Evolutionary conservation across 805 yeast genomes (phyloP).

Genomic region (Aciculoconidium aculeatum): DNA sequence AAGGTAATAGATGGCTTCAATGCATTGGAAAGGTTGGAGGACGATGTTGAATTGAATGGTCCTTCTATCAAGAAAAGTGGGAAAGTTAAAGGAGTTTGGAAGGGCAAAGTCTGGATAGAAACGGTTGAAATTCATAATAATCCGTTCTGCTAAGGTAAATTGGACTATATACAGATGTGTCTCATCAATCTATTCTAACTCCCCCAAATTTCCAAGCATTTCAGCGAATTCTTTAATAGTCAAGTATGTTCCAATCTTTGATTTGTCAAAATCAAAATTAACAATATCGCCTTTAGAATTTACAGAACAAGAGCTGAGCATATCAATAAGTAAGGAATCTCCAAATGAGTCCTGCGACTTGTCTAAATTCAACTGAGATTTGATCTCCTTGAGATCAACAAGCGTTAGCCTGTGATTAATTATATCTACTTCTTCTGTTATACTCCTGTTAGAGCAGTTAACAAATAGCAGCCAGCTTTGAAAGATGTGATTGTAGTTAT

Average conservation of each 20-base stretch:
- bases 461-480: slow-evolving; percentile 32
- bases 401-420: slow-evolving; percentile 17
- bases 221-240: slow-evolving; percentile 37
- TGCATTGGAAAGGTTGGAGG: slow-evolving; percentile 12
- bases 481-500: slow-evolving; percentile 21
- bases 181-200: slow-evolving; percentile 15
- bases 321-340: slow-evolving; percentile 34
- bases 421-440: slow-evolving; percentile 3
- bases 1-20: slow-evolving; percentile 14
- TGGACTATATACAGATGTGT: slow-evolving; percentile 2
- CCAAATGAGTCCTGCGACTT: slow-evolving; percentile 14
- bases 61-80: slow-evolving; percentile 11
- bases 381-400: slow-evolving; percentile 26
- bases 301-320: slow-evolving; percentile 32
- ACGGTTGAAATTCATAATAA: slow-evolving; percentile 11
- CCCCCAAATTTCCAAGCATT: slow-evolving; percentile 35
- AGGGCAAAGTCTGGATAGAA: slow-evolving; percentile 11
- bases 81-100: slow-evolving; percentile 14
- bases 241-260: slow-evolving; percentile 22
- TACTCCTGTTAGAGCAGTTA: slow-evolving; percentile 11
- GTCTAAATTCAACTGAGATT: slow-evolving; percentile 25
- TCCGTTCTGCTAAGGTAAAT: no score
- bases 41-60: slow-evolving; percentile 7
- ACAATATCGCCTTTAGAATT: slow-evolving; percentile 22
- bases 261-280: slow-evolving; percentile 23